Evolutionary conservation across 108 stramenopile genomes (phyloP), one percentile per base, ranked within the genome.

Genomic region (Asterionellopsis glacialis): DNA sequence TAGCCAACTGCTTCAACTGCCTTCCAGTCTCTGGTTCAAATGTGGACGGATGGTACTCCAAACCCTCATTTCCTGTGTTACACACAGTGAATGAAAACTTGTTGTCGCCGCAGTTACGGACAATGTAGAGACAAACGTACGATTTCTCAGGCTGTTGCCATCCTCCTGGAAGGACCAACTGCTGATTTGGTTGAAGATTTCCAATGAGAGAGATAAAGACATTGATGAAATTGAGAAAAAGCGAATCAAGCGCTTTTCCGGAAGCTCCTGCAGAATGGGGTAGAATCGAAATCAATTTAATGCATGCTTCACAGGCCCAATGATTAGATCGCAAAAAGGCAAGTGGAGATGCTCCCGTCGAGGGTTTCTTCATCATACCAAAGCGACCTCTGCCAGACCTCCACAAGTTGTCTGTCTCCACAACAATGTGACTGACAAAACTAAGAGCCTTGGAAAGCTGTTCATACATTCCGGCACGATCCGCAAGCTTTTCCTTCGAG

Each of bases 131-230:
- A 68, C 87, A 87, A 33, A 94, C 45, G 51, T 94, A 86, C 5
- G 75, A 72, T 52, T 72, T 72, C 42, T 91, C 87, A 0, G 87
- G 84, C 52, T 85, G 82, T 65, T 89, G 90, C 90, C 90, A 94
- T n/a, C 93, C 93, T 47, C 93, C 93, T 1, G 93, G 93, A 53
- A 91, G 38, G 14, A 90, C 89, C 24, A 94, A 49, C 62, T 91
- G 90, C 57, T 91, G 88, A 40, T 83, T 69, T 0, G 70, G 54
- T 63, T 87, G 83, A 21, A 94, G 58, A 61, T 90, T 88, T 23
- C 82, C 87, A 11, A 91, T 65, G 47, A 94, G 65, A 33, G 82
- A 76, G 48, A 94, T 86, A 63, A 91, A 91, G 40, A 87, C 85
- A 64, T 91, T 91, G 72, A 94, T 74, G 55, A 90, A 94, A 58